These are phyloP conservation scores for Neurospora sp. DNA, from an alignment of 495 filamentous ascomycete genomes.

Conservation along the genomic window DNA sequence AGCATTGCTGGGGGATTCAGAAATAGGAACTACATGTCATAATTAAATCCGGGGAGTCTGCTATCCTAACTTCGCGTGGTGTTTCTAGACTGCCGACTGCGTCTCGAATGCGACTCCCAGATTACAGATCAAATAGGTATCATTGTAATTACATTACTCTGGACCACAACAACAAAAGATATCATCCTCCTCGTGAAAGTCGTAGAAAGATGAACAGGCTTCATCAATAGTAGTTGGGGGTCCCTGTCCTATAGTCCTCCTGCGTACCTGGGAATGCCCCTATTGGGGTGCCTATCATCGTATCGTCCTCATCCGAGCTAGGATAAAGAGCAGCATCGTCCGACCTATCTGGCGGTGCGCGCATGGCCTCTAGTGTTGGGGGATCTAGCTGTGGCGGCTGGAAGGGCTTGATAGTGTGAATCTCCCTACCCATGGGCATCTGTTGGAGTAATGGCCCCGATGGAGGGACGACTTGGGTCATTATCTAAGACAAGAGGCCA, in stretches of 20 bases:
- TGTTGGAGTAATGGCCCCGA: slow-evolving; percentile 57
- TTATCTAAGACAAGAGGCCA: slow-evolving; percentile 45
- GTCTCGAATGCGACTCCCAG: neutral
- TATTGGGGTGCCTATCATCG: slow-evolving; percentile 11
- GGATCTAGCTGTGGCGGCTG: slow-evolving; percentile 47
- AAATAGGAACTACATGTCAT: neutral
- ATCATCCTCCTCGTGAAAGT: neutral
- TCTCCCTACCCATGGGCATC: slow-evolving; percentile 81
- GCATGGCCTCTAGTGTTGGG: slow-evolving; percentile 45
- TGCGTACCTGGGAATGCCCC: slow-evolving; percentile 30
- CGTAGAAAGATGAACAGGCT: neutral
- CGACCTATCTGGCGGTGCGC: slow-evolving; percentile 33
- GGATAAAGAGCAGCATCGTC: slow-evolving; percentile 37
- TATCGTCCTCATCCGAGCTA: slow-evolving; percentile 38
- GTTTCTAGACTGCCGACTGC: neutral
- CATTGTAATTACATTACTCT: neutral
- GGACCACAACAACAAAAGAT: neutral
- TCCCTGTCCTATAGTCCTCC: slow-evolving; percentile 25
- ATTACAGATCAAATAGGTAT: neutral
- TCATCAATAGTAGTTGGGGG: slow-evolving; percentile 28
- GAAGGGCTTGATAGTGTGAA: slow-evolving; percentile 56
- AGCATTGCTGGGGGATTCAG: neutral
- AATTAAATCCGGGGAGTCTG: neutral
- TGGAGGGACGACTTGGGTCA: slow-evolving; percentile 66
- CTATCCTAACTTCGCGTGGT: neutral